phyloP scores from a whole-genome alignment of 768 basidiomycete genomes.

The Cubamyces sp. region DNA sequence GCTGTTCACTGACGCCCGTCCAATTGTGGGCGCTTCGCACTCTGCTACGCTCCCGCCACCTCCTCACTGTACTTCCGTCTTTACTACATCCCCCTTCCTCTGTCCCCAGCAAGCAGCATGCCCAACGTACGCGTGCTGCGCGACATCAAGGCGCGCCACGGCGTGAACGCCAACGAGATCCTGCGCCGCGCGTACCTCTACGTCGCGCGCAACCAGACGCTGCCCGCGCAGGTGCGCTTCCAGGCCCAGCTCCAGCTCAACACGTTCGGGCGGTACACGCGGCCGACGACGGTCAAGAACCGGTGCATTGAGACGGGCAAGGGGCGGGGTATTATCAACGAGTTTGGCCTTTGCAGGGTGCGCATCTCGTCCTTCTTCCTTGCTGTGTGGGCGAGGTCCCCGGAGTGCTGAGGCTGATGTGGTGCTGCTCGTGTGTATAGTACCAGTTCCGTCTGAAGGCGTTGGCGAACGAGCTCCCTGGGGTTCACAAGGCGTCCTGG shows the following conservation, averaged over 20 bases:
- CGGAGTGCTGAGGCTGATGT: not conserved
- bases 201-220: slow-evolving; percentile 87
- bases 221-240: slow-evolving; percentile 89
- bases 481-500: slow-evolving; percentile 94
- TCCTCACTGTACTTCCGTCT: not conserved
- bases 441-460: slow-evolving; percentile 92
- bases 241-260: slow-evolving; percentile 95
- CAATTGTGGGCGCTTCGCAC: not conserved
- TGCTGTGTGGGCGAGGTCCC: not conserved
- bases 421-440: slow-evolving; percentile 45
- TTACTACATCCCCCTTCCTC: slow-evolving; percentile 17
- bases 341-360: slow-evolving; percentile 87
- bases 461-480: slow-evolving; percentile 77
- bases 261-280: slow-evolving; percentile 79
- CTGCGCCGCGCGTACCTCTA: slow-evolving; percentile 88
- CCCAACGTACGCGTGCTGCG: slow-evolving; percentile 62
- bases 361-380: slow-evolving; percentile 5
- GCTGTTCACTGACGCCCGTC: not conserved
- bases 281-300: slow-evolving; percentile 88
- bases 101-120: slow-evolving; percentile 26
- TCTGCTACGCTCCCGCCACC: not conserved
- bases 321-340: slow-evolving; percentile 86
- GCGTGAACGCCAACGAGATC: slow-evolving; percentile 77
- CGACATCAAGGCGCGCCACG: slow-evolving; percentile 77
- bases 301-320: slow-evolving; percentile 84